Evolutionary conservation across 352 stramenopile species (phyloP).

Genomic region (Phytophthora fragariaefolia): DNA sequence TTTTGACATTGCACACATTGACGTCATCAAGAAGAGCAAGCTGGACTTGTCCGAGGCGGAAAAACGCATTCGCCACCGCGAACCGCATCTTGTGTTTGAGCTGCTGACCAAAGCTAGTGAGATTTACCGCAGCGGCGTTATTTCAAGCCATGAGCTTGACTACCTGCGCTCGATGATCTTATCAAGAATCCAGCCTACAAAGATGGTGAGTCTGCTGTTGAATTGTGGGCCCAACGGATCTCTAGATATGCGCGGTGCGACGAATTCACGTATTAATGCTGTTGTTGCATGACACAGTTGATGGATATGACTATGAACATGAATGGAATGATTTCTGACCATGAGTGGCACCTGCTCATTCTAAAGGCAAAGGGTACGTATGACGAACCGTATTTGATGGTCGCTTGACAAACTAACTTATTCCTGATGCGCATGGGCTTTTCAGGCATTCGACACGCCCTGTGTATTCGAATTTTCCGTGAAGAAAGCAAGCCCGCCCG

Average conservation of each 20-base stretch:
- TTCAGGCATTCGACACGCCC: conserved; percentile 74
- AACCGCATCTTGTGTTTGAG: conserved; percentile 85
- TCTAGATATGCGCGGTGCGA: not conserved
- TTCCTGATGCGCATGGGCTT: not conserved
- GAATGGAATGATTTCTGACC: conserved; percentile 86
- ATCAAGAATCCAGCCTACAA: conserved; percentile 80
- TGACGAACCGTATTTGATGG: too few species aligned
- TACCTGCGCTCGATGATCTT: conserved; percentile 79
- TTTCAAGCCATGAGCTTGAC: conserved; percentile 84
- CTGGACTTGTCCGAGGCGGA: conserved; percentile 80
- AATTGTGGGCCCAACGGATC: not conserved
- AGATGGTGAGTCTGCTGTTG: conserved; percentile 59
- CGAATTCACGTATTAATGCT: not conserved
- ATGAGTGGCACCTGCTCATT: conserved; percentile 87
- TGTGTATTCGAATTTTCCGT: conserved; percentile 82
- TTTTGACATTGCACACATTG: conserved; percentile 76
- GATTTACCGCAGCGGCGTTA: conserved; percentile 83
- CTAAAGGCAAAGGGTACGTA: conserved; percentile 80
- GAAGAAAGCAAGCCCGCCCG: conserved; percentile 61
- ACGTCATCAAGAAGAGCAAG: conserved; percentile 86
- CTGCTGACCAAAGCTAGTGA: conserved; percentile 83
- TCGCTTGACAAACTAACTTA: not conserved
- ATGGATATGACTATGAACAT: conserved; percentile 87
- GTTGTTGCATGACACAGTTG: conserved; percentile 42
- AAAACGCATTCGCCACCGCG: conserved; percentile 83